Evolutionary conservation across 2,329 filamentous ascomycete species (phyloP).

Genomic region (Harringtonia aguacate): DNA sequence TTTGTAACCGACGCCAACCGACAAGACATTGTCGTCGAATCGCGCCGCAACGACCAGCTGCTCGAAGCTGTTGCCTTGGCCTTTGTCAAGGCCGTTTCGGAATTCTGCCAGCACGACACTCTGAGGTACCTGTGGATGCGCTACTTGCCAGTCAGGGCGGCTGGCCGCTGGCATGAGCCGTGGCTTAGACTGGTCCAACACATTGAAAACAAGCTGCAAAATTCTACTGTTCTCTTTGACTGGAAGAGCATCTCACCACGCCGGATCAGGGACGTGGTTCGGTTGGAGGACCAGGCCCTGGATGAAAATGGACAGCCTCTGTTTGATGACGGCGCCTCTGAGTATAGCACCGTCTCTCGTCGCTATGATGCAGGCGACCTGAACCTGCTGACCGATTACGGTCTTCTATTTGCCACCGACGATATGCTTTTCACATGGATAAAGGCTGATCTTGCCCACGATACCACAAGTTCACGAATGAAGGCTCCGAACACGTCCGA

Average conservation of each 20-base stretch:
- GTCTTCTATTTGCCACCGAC: background rate
- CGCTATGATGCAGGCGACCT: slow-evolving; percentile 4
- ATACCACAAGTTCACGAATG: slow-evolving; percentile 6
- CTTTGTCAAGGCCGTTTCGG: slow-evolving; percentile 25
- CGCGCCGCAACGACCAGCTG: slow-evolving; percentile 26
- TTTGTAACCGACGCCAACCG: slow-evolving; percentile 35
- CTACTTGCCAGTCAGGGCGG: slow-evolving; percentile 25
- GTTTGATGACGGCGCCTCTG: slow-evolving; percentile 11
- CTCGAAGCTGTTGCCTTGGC: slow-evolving; percentile 22
- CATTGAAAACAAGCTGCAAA: slow-evolving; percentile 13
- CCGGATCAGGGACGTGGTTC: slow-evolving; percentile 1
- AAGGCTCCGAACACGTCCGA: slow-evolving; percentile 5
- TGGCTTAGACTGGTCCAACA: slow-evolving; percentile 16
- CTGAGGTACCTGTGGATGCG: slow-evolving; percentile 33
- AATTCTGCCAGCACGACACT: slow-evolving; percentile 25
- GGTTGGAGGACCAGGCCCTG: background rate
- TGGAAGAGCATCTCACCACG: slow-evolving; percentile 2
- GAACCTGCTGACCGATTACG: background rate
- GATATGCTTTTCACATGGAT: slow-evolving; percentile 1
- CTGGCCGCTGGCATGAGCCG: slow-evolving; percentile 15
- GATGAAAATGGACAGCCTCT: slow-evolving; percentile 14
- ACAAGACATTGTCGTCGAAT: slow-evolving; percentile 27
- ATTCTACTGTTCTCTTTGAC: slow-evolving; percentile 8
- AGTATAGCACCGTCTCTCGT: slow-evolving; percentile 9
- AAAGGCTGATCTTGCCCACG: slow-evolving; percentile 1